A percentile compares a stretch with the other conserved stretches of the same genome.
Evolutionary conservation across 2,329 filamentous ascomycete genomes (phyloP).

Genomic region (Phyllosticta citriasiana): DNA sequence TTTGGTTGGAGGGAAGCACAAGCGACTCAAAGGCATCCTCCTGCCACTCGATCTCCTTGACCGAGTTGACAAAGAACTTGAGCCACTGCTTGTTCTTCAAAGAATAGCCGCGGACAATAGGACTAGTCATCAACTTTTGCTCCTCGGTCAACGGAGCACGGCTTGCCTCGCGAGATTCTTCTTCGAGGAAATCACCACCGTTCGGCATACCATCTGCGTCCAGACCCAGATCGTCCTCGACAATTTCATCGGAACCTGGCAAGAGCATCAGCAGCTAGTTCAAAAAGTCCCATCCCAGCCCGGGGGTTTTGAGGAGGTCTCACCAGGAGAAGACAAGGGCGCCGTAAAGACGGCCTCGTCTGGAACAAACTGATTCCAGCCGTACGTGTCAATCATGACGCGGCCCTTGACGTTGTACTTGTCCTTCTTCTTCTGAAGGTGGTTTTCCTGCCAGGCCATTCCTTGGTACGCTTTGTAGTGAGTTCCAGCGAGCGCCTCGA

Average conservation of each 20-base stretch:
- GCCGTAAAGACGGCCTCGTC: constrained; percentile 29
- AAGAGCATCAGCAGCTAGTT: background rate
- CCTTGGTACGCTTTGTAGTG: constrained; percentile 43
- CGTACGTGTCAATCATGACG: constrained; percentile 43
- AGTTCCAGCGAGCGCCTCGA: constrained; percentile 38
- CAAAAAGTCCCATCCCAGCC: background rate
- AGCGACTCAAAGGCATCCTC: constrained; percentile 20
- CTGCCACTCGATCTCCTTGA: constrained; percentile 23
- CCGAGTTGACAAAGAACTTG: constrained; percentile 12
- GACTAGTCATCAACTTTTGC: constrained; percentile 13
- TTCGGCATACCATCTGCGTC: constrained; percentile 18
- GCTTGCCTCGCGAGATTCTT: constrained; percentile 17
- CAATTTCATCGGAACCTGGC: background rate
- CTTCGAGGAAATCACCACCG: constrained; percentile 22
- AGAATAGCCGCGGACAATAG: constrained; percentile 14
- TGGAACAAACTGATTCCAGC: constrained; percentile 42
- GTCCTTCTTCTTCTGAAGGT: constrained; percentile 23
- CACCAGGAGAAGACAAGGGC: constrained; percentile 25
- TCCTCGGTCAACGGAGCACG: constrained; percentile 12
- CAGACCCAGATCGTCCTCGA: constrained; percentile 13
- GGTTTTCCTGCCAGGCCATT: constrained; percentile 28
- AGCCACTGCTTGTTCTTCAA: constrained; percentile 14
- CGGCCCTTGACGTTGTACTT: constrained; percentile 38
- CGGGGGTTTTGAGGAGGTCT: background rate
- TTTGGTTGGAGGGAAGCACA: constrained; percentile 22